Conservation (phyloP, 2,329 filamentous ascomycete genomes). For the Penicillium sp. region DNA sequence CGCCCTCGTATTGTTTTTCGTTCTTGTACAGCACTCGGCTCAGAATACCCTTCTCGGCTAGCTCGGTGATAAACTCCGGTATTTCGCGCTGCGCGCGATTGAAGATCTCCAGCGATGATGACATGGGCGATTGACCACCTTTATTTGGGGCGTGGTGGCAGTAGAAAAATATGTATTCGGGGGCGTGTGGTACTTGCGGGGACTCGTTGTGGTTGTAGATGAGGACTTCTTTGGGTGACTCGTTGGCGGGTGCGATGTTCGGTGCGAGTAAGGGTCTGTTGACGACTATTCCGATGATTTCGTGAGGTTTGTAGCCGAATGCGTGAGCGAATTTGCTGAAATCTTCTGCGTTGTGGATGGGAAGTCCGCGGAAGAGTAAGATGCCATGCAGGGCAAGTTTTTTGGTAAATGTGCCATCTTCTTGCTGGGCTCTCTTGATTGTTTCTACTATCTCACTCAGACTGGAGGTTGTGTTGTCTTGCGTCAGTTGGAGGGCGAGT, state of each 20-base stretch:
- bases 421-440: conserved; percentile 37
- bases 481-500: conserved; percentile 38
- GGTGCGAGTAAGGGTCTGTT: conserved; percentile 46
- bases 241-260: conserved; percentile 51
- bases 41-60: conserved; percentile 48
- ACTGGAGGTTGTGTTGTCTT: conserved; percentile 17
- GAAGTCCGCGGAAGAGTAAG: conserved; percentile 49
- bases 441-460: conserved; percentile 40
- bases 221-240: conserved; percentile 49
- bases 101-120: conserved; percentile 51
- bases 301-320: conserved; percentile 50
- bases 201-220: conserved; percentile 57
- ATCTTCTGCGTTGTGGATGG: conserved; percentile 46
- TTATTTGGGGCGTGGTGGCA: conserved; percentile 37
- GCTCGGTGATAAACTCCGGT: conserved; percentile 47
- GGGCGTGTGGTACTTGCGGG: conserved; percentile 52
- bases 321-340: conserved; percentile 53
- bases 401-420: conserved; percentile 39
- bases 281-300: conserved; percentile 54
- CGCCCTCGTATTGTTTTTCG: conserved; percentile 47
- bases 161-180: conserved; percentile 55
- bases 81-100: conserved; percentile 48
- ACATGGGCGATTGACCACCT: conserved; percentile 49
- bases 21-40: conserved; percentile 46
- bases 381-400: conserved; percentile 48